Base-by-base conservation (phyloP, 805 yeast species). In the Saccharomycopsis oosterbeekiorum region DNA sequence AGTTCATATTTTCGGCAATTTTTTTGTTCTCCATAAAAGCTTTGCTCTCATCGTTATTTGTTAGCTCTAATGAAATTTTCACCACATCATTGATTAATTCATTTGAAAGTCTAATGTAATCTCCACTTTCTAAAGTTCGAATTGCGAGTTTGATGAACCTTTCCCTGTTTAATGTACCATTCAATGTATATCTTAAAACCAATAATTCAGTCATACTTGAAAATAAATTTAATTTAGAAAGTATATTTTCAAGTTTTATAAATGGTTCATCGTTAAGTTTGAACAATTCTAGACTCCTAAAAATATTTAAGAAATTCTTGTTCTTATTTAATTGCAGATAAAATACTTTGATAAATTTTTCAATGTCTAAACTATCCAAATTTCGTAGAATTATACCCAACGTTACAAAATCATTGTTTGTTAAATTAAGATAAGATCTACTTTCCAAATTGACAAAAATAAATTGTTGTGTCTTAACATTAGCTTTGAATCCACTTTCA, bases 381-480 rank as follows among this genome's bases (percentile, higher is more conserved):
- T 39, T 24, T 2, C 26, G 11, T 17, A 59, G 15, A 56, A 60
- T 60, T 1, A 34, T 43, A 1, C 57, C 61, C 12, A 61, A 15
- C 4, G 59, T 40, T 10, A 50, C 36, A 50, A 39, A 59, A 50
- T 61, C 61, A 41, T 19, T 36, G 15, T 10, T 26, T n/a, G 40
- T 36, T n/a, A 61, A 58, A 54, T 55, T 58, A 10, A 53, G 39
- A 42, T 59, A 61, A 5, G 59, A 58, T 40, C 64, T 37, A 9
- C 59, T 58, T 17, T 54, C 59, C 8, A 61, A 39, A 51, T 61
- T 57, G 14, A 24, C 59, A 15, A 24, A 26, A 40, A 61, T 58
- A 41, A 57, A 61, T 19, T 43, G 39, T 12, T 42, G 42, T 24
- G 53, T 47, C 26, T 24, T 17, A 11, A 47, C 24, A 21, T 24